Percentiles rank a stretch among this genome's conserved stretches.
These are phyloP conservation scores for Penicillium glabrum DNA, from an alignment of 2,329 filamentous ascomycete genomes.

Conservation along the genomic window DNA sequence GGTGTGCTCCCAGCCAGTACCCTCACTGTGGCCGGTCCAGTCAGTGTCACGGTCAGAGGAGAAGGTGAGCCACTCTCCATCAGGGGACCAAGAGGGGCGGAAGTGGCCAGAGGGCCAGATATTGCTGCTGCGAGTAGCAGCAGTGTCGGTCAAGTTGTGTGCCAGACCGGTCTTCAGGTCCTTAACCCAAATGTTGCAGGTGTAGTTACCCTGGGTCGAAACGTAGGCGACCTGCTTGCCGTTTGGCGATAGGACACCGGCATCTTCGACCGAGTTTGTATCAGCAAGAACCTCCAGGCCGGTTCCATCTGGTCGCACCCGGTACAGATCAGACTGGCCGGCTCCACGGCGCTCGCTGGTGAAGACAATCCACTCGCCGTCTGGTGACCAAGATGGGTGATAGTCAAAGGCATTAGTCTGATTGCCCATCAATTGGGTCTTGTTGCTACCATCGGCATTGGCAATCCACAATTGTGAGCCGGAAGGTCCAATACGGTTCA, in stretches of 20 bases:
- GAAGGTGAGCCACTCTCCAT: conserved; percentile 27
- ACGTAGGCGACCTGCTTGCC: conserved; percentile 42
- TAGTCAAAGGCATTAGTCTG: conserved; percentile 32
- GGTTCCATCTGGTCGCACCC: conserved; percentile 36
- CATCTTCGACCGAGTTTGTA: conserved; percentile 41
- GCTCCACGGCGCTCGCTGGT: conserved; percentile 44
- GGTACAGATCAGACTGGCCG: conserved; percentile 46
- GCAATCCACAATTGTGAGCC: conserved; percentile 33
- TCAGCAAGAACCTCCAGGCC: conserved; percentile 35
- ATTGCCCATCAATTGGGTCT: conserved; percentile 29
- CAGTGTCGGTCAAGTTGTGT: conserved; percentile 41
- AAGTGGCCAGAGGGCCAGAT: conserved; percentile 35
- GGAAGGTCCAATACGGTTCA: conserved; percentile 39
- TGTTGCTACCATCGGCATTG: conserved; percentile 42
- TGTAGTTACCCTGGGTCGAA: conserved; percentile 38
- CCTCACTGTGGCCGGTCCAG: conserved; percentile 44
- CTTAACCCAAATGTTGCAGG: conserved; percentile 45
- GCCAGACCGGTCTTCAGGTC: conserved; percentile 35
- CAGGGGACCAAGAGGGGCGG: conserved; percentile 14
- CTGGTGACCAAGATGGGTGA: conserved; percentile 40
- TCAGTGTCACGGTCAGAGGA: conserved; percentile 45
- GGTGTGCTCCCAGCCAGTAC: conserved; percentile 17
- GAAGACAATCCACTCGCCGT: conserved; percentile 44
- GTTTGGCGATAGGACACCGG: conserved; percentile 40
- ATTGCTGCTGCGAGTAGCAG: conserved; percentile 10